These are phyloP conservation scores for Fusarium palustre DNA, from an alignment of 2,329 filamentous ascomycete genomes.

Conservation along the genomic window DNA sequence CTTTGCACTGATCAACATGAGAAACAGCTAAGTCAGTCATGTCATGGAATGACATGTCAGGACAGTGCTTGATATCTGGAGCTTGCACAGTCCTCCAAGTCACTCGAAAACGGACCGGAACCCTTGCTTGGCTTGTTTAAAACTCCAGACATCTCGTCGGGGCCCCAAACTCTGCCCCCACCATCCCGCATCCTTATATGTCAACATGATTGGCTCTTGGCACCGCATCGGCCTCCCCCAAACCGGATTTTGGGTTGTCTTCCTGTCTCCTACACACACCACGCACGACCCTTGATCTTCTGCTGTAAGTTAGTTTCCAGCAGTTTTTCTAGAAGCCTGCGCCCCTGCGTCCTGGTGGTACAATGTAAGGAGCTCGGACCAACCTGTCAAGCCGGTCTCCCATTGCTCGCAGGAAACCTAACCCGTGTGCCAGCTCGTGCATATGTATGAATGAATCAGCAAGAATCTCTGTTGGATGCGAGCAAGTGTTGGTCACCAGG, in stretches of 20 bases:
- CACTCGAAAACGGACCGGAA: constrained; percentile 53
- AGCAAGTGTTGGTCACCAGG: constrained; percentile 1
- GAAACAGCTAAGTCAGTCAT: constrained; percentile 2
- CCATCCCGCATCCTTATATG: constrained; percentile 43
- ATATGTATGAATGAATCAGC: constrained; percentile 30
- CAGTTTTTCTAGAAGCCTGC: constrained; percentile 48
- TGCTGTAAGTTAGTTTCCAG: constrained; percentile 33
- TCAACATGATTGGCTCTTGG: constrained; percentile 38
- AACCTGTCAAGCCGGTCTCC: constrained; percentile 30
- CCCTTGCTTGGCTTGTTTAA: constrained; percentile 40
- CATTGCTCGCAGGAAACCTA: constrained; percentile 31
- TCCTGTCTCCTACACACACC: constrained; percentile 33
- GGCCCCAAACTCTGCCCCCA: constrained; percentile 39
- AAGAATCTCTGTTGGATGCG: not conserved
- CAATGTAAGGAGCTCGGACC: constrained; percentile 45
- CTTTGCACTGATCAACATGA: constrained; percentile 25
- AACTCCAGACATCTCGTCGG: constrained; percentile 42
- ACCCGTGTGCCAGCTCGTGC: constrained; percentile 22
- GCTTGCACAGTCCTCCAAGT: constrained; percentile 49
- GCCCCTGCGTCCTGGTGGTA: constrained; percentile 44
- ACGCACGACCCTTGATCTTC: constrained; percentile 33
- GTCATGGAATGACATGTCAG: constrained; percentile 6
- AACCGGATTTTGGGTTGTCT: constrained; percentile 41
- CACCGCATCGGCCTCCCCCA: constrained; percentile 26
- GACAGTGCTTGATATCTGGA: constrained; percentile 30